Conservation (phyloP, 23 red algal genomes). For the Gracilaria vermiculophylla region DNA sequence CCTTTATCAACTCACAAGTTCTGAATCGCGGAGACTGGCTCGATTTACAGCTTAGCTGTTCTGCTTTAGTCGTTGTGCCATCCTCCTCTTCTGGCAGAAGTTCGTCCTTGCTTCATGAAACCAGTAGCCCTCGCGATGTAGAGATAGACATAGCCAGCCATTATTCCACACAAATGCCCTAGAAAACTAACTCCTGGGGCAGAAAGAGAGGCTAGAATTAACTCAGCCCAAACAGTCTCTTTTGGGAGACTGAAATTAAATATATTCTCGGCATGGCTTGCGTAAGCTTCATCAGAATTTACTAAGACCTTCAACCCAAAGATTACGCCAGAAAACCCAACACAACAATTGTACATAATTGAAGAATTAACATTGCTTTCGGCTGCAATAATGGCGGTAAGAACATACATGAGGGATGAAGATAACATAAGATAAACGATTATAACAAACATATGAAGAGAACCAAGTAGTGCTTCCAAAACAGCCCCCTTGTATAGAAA, state of each 20-base stretch:
- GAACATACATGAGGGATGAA: slow-evolving; percentile 25
- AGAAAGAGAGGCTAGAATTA: slow-evolving; percentile 24
- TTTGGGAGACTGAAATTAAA: slow-evolving; percentile 32
- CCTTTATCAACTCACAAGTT: no score
- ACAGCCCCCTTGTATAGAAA: slow-evolving; percentile 52
- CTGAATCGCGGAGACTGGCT: no score
- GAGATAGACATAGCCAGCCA: slow-evolving; percentile 32
- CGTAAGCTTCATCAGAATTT: slow-evolving; percentile 23
- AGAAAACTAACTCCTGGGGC: slow-evolving; percentile 51
- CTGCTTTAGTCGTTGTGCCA: neutral
- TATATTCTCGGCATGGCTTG: neutral
- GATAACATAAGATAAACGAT: slow-evolving; percentile 40
- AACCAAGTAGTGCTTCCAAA: slow-evolving; percentile 40
- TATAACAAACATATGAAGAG: slow-evolving; percentile 23
- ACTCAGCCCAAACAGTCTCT: slow-evolving; percentile 18
- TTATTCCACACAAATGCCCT: slow-evolving; percentile 48
- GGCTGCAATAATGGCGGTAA: slow-evolving; percentile 22
- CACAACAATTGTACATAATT: slow-evolving; percentile 44
- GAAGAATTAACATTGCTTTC: neutral
- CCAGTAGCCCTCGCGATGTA: neutral
- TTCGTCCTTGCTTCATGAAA: neutral
- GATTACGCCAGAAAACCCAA: slow-evolving; percentile 53
- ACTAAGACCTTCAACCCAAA: slow-evolving; percentile 55
- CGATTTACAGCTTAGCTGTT: no score
- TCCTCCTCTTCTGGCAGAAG: neutral